Evolutionary conservation across 129 eudicot species (phyloP).

Genomic region (Cynara cardunculus): DNA sequence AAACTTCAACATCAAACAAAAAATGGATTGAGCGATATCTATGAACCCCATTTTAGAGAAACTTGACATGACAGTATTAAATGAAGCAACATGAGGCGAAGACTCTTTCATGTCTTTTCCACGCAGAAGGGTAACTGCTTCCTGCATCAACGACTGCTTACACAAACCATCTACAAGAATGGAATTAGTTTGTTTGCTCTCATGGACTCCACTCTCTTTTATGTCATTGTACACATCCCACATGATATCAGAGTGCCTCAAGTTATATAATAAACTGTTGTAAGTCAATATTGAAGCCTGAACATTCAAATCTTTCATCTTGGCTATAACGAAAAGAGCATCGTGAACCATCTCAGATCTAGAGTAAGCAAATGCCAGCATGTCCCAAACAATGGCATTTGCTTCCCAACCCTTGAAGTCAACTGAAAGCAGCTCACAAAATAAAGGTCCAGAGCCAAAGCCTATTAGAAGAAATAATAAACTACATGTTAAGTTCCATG

Average conservation of each 20-base stretch:
- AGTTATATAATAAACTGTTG: slow-evolving; percentile 69
- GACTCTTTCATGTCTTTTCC: slow-evolving; percentile 31
- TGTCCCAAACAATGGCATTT: slow-evolving; percentile 70
- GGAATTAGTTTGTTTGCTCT: slow-evolving; percentile 52
- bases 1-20: slow-evolving; percentile 72
- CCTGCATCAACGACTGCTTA: slow-evolving; percentile 60
- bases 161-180: slow-evolving; percentile 78
- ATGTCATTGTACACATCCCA: slow-evolving; percentile 65
- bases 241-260: slow-evolving; percentile 53
- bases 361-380: slow-evolving; percentile 78
- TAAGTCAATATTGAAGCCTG: slow-evolving; percentile 70
- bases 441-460: slow-evolving; percentile 67
- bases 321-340: slow-evolving; percentile 67
- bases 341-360: slow-evolving; percentile 71
- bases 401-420: slow-evolving; percentile 49
- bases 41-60: slow-evolving; percentile 65
- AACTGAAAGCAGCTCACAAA: slow-evolving; percentile 56
- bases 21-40: slow-evolving; percentile 67
- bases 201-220: slow-evolving; percentile 37
- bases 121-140: slow-evolving; percentile 51
- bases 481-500: neutral
- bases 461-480: slow-evolving; percentile 46
- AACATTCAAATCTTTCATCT: slow-evolving; percentile 65
- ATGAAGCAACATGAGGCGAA: slow-evolving; percentile 46
- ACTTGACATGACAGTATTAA: slow-evolving; percentile 66